phyloP scores from a whole-genome alignment of 148 eudicot species.

The Cornus suecica region DNA sequence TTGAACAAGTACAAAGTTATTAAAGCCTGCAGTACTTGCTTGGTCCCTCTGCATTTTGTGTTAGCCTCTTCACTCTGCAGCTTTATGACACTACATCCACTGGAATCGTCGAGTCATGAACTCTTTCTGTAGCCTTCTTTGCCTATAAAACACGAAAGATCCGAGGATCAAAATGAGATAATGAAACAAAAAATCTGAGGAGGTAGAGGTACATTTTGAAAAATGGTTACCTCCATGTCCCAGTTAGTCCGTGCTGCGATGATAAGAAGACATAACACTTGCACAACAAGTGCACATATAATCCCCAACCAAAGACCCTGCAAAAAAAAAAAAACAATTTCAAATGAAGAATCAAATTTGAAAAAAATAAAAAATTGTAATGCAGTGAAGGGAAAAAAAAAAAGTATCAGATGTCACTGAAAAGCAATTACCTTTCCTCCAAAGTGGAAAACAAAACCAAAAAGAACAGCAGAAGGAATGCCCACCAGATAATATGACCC shows the following conservation, averaged over 20 bases:
- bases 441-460: slow-evolving; percentile 64
- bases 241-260: slow-evolving; percentile 48
- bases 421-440: slow-evolving; percentile 57
- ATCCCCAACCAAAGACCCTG: slow-evolving; percentile 75
- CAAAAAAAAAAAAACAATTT: background rate
- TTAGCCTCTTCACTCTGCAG: no score
- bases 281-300: slow-evolving; percentile 52
- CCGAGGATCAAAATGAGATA: background rate
- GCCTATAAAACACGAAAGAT: slow-evolving; percentile 30
- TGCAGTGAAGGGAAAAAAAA: background rate
- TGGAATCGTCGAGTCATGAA: slow-evolving; percentile 29
- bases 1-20: no score
- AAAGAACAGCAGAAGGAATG: slow-evolving; percentile 53
- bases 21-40: no score
- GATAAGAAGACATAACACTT: slow-evolving; percentile 40
- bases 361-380: no score
- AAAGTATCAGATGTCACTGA: background rate
- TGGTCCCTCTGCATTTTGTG: no score
- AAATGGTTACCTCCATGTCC: slow-evolving; percentile 42
- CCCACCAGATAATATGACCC: slow-evolving; percentile 80
- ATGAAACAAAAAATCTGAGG: background rate
- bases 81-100: slow-evolving; percentile 34
- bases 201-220: background rate
- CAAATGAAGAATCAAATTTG: no score
- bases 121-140: slow-evolving; percentile 47